A percentile compares a stretch with the other conserved stretches of the same genome.
These are phyloP conservation scores for Ophiostoma novo-ulmi DNA, from an alignment of 2,329 filamentous ascomycete species.

Conservation along the genomic window DNA sequence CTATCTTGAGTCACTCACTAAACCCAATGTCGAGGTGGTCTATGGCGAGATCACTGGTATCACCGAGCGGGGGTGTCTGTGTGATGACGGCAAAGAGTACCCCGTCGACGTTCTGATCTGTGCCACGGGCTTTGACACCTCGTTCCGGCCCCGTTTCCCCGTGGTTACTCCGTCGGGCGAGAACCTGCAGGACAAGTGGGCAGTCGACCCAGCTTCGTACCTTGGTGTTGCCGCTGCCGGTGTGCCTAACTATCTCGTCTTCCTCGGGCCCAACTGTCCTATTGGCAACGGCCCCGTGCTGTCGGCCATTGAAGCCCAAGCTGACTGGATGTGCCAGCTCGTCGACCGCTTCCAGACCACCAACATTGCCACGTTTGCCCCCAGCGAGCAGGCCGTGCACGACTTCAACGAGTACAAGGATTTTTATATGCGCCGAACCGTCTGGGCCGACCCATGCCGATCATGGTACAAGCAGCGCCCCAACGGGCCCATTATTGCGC, in stretches of 20 bases:
- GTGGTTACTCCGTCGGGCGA: constrained; percentile 24
- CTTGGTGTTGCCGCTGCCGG: constrained; percentile 34
- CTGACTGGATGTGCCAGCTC: constrained; percentile 44
- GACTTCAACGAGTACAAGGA: constrained; percentile 32
- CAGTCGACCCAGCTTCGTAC: constrained; percentile 36
- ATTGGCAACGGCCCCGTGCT: constrained; percentile 27
- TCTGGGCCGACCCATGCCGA: constrained; percentile 33
- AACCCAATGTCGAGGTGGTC: constrained; percentile 43
- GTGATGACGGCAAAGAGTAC: constrained; percentile 32
- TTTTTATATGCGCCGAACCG: constrained; percentile 33
- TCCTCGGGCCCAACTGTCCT: constrained; percentile 27
- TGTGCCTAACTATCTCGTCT: constrained; percentile 31
- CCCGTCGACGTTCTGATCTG: constrained; percentile 33
- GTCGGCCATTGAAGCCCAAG: constrained; percentile 27
- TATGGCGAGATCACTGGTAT: constrained; percentile 35
- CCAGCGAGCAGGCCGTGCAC: constrained; percentile 27
- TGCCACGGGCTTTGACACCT: constrained; percentile 39
- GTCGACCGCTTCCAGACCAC: constrained; percentile 48
- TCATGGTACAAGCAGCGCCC: constrained; percentile 32
- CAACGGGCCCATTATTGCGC: constrained; percentile 30
- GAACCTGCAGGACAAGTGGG: constrained; percentile 29
- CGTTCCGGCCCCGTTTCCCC: constrained; percentile 36
- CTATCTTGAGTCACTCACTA: constrained; percentile 40
- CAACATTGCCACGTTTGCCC: constrained; percentile 38
- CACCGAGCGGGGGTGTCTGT: constrained; percentile 33